Conservation (phyloP, 345 rosid genomes). For the Nasturtium officinale region DNA sequence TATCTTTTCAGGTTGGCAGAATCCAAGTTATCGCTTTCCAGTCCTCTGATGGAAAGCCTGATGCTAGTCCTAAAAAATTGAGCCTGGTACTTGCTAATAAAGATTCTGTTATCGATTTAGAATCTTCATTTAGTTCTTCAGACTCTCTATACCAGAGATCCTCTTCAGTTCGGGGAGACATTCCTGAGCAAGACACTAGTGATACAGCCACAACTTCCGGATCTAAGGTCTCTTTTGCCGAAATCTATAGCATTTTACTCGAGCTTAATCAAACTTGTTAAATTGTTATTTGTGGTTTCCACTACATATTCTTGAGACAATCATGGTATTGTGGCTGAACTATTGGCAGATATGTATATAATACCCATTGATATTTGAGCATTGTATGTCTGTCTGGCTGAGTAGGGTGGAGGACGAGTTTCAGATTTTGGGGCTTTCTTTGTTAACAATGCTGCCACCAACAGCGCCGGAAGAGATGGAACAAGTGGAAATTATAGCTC, state of each 20-base stretch:
- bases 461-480: constrained; percentile 56
- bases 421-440: constrained; percentile 81
- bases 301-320: constrained; percentile 3
- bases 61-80: constrained; percentile 51
- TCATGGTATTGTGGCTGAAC: not conserved
- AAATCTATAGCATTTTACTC: not conserved
- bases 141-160: constrained; percentile 51
- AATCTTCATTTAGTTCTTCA: constrained; percentile 78
- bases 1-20: constrained; percentile 78
- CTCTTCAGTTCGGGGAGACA: constrained; percentile 51
- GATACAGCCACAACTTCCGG: constrained; percentile 58
- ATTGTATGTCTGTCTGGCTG: constrained; percentile 39
- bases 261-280: not conserved
- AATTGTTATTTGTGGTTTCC: not conserved
- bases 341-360: not conserved
- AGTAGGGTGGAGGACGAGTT: constrained; percentile 66
- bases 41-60: constrained; percentile 85
- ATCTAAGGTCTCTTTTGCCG: constrained; percentile 52
- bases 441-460: constrained; percentile 62
- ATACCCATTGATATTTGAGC: not conserved
- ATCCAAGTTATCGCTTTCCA: constrained; percentile 98
- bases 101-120: constrained; percentile 65
- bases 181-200: constrained; percentile 65
- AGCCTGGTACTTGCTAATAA: constrained; percentile 56
- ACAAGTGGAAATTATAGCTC: constrained; percentile 49